A percentile compares a stretch with the other conserved stretches of the same genome.
Conservation (phyloP, 768 basidiomycete species). For the Cyclocybe cylindracea region DNA sequence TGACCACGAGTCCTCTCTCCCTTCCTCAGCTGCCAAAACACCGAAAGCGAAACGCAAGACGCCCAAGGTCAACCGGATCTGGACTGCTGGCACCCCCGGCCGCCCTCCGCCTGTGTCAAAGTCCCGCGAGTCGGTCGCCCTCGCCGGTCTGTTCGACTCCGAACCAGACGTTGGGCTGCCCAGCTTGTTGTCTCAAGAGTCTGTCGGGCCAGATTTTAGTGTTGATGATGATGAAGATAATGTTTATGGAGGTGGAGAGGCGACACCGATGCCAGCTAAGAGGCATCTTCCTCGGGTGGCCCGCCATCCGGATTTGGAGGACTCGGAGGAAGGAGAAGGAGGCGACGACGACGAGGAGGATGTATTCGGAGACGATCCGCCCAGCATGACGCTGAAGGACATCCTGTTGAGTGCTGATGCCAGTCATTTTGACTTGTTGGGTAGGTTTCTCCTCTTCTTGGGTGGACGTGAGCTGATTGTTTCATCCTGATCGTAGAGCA, state of each 20-base stretch:
- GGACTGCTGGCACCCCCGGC: constrained; percentile 26
- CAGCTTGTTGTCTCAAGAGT: not conserved
- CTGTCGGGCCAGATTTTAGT: not conserved
- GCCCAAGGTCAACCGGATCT: constrained; percentile 27
- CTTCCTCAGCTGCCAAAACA: constrained; percentile 14
- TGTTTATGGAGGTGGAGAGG: constrained; percentile 5
- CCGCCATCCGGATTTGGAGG: not conserved
- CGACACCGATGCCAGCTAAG: constrained; percentile 8
- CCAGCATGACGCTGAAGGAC: constrained; percentile 51
- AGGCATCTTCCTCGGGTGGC: not conserved
- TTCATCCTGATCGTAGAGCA: not conserved
- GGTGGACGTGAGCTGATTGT: too few species aligned
- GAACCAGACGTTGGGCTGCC: constrained; percentile 18
- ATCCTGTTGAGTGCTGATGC: constrained; percentile 42
- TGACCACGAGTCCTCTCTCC: constrained; percentile 9
- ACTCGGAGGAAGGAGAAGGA: not conserved
- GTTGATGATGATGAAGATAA: not conserved
- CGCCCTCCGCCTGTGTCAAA: constrained; percentile 1
- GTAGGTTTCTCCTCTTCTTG: constrained; percentile 15
- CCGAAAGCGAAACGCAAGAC: constrained; percentile 17
- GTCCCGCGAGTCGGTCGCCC: constrained; percentile 18
- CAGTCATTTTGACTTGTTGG: constrained; percentile 39
- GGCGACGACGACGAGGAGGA: constrained; percentile 21
- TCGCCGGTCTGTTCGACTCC: constrained; percentile 15
- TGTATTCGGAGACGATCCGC: constrained; percentile 34